Conservation (phyloP, 441 rosid species). For the Eruca vesicaria region DNA sequence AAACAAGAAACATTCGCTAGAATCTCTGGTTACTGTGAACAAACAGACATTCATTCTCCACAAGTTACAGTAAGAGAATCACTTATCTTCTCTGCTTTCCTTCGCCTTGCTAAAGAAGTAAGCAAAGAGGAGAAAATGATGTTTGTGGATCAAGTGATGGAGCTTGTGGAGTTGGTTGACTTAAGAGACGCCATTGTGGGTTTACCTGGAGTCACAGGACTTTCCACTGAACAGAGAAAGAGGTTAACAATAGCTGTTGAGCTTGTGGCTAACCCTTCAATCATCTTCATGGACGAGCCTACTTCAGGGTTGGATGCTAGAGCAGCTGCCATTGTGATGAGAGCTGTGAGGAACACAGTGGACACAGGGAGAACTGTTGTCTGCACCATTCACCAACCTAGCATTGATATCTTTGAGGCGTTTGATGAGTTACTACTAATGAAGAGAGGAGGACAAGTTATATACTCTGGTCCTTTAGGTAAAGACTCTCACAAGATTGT, state of each 20-base stretch:
- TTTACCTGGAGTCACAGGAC: conserved; percentile 62
- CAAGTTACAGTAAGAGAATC: conserved; percentile 86
- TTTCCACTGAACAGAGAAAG: conserved; percentile 72
- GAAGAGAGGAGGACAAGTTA: conserved; percentile 82
- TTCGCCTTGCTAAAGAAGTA: conserved; percentile 73
- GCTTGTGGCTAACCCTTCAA: too few relatives aligned
- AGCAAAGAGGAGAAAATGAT: conserved; percentile 63
- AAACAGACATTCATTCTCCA: conserved; percentile 87
- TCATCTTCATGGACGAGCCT: conserved; percentile 87
- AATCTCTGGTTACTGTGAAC: conserved; percentile 94
- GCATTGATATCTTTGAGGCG: too few relatives aligned
- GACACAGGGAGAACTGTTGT: too few relatives aligned
- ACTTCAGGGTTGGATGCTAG: conserved; percentile 80
- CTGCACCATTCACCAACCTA: too few relatives aligned
- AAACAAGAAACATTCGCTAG: conserved; percentile 91
- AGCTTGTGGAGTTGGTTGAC: conserved; percentile 52
- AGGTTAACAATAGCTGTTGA: conserved; percentile 68
- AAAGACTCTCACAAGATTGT: conserved; percentile 59
- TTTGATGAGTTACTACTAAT: too few relatives aligned
- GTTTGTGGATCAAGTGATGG: conserved; percentile 76
- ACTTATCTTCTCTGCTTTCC: conserved; percentile 82
- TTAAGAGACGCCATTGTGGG: conserved; percentile 65
- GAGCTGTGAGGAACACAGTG: too few relatives aligned
- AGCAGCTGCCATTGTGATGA: conserved; percentile 77
- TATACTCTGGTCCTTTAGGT: conserved; percentile 68